Evolutionary conservation across 2,329 filamentous ascomycete genomes (phyloP).

Genomic region (Apiospora arundinis): DNA sequence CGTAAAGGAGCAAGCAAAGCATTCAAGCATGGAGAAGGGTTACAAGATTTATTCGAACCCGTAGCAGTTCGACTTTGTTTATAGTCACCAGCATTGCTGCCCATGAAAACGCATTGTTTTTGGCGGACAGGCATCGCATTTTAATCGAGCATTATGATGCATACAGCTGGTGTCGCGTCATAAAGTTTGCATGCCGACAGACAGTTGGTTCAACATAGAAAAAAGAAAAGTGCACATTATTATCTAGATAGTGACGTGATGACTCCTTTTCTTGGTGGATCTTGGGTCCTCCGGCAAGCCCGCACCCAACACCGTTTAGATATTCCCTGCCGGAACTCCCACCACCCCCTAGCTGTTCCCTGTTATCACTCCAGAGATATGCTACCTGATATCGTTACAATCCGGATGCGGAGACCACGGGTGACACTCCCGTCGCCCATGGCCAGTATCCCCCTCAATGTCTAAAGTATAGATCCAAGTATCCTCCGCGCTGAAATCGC

Average conservation of each 20-base stretch:
- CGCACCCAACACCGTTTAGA: conserved; percentile 3
- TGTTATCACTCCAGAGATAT: conserved; percentile 4
- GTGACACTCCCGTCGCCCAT: not conserved
- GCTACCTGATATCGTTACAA: conserved; percentile 13
- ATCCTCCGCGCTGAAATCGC: not conserved
- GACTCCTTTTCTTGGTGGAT: conserved; percentile 15
- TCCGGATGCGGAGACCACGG: not conserved
- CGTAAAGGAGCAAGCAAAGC: not conserved
- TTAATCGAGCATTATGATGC: not conserved
- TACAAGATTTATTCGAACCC: conserved; percentile 4
- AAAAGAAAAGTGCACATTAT: conserved; percentile 14
- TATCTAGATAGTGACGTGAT: conserved; percentile 12
- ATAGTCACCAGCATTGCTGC: conserved; percentile 6
- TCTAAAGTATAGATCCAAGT: not conserved
- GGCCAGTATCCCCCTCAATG: not conserved
- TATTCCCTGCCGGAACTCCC: conserved; percentile 11
- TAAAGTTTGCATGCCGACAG: not conserved
- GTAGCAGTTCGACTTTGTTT: conserved; percentile 4
- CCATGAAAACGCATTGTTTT: not conserved
- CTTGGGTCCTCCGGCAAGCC: not conserved
- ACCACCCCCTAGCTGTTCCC: conserved; percentile 8
- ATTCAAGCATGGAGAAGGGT: conserved; percentile 14
- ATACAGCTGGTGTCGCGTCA: not conserved
- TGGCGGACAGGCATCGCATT: not conserved
- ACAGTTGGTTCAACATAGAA: conserved; percentile 11